Percentiles rank a stretch among this genome's conserved stretches.
phyloP scores from a whole-genome alignment of 148 eudicot genomes.

The Pouteria glomerata region DNA sequence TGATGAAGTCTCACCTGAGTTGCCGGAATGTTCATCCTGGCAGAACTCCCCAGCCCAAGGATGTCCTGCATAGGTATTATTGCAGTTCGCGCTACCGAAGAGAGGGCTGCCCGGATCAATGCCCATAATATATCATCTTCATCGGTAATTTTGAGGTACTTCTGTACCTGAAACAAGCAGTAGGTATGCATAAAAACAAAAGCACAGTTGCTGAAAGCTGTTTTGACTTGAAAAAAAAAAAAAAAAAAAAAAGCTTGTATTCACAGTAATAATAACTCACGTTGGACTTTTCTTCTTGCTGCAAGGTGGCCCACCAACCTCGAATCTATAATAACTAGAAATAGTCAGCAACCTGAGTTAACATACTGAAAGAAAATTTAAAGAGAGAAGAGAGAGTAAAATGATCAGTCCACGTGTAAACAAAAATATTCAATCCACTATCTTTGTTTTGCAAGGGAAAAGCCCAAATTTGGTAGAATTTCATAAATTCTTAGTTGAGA shows the following conservation, averaged over 20 bases:
- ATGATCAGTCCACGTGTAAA: background rate
- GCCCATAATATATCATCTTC: constrained; percentile 72
- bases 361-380: background rate
- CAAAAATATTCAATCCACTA: background rate
- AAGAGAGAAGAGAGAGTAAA: background rate
- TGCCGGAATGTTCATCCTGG: constrained; percentile 97
- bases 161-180: constrained; percentile 48
- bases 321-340: constrained; percentile 41
- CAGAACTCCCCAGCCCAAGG: constrained; percentile 75
- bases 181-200: background rate
- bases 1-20: constrained; percentile 66
- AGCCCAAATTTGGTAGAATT: background rate
- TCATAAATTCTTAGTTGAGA: background rate
- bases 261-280: constrained; percentile 34
- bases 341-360: constrained; percentile 2
- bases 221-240: background rate
- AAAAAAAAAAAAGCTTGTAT: background rate
- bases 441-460: background rate
- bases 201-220: background rate
- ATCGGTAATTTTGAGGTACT: constrained; percentile 50
- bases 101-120: constrained; percentile 57
- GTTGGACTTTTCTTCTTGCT: constrained; percentile 56
- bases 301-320: constrained; percentile 95
- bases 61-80: constrained; percentile 95
- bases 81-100: constrained; percentile 82